Conservation (phyloP, 2,329 filamentous ascomycete genomes). For the Neonectria neomacrospora region DNA sequence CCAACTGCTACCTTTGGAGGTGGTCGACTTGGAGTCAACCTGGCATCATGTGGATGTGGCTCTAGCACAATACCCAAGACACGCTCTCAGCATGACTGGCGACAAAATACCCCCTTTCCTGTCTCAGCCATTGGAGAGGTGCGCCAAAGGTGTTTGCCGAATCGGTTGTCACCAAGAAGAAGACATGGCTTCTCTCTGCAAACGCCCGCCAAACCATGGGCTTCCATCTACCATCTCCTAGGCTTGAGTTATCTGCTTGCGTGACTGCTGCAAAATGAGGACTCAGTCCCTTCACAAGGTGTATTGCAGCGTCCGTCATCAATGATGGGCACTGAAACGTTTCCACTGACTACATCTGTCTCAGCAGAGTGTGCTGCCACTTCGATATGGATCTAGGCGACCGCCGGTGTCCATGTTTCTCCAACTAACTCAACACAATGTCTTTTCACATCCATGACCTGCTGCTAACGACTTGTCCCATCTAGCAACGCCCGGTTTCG, state of each 20-base stretch:
- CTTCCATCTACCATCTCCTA: constrained; percentile 24
- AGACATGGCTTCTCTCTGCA: not conserved
- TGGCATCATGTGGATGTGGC: constrained; percentile 40
- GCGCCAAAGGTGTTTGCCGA: constrained; percentile 2
- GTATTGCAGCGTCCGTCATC: constrained; percentile 29
- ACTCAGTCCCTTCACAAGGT: not conserved
- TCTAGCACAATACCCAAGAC: constrained; percentile 36
- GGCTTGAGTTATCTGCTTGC: constrained; percentile 23
- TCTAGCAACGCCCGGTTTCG: constrained; percentile 68
- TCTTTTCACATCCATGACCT: constrained; percentile 16
- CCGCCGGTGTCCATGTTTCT: constrained; percentile 13
- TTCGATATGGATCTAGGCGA: constrained; percentile 3
- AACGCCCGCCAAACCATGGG: constrained; percentile 6
- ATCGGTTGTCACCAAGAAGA: not conserved
- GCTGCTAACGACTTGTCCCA: constrained; percentile 43
- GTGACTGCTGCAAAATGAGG: constrained; percentile 26
- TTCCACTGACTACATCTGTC: constrained; percentile 35
- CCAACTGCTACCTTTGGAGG: constrained; percentile 20
- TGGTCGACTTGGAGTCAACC: constrained; percentile 23
- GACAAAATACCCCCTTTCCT: constrained; percentile 14
- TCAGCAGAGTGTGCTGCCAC: constrained; percentile 39
- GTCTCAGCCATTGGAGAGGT: constrained; percentile 10
- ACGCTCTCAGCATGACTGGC: constrained; percentile 26
- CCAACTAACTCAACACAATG: constrained; percentile 16
- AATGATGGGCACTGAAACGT: constrained; percentile 26